A percentile compares a stretch with the other conserved stretches of the same genome.
Conservation (phyloP, 2,329 filamentous ascomycete genomes). For the Fusarium nygamai region DNA sequence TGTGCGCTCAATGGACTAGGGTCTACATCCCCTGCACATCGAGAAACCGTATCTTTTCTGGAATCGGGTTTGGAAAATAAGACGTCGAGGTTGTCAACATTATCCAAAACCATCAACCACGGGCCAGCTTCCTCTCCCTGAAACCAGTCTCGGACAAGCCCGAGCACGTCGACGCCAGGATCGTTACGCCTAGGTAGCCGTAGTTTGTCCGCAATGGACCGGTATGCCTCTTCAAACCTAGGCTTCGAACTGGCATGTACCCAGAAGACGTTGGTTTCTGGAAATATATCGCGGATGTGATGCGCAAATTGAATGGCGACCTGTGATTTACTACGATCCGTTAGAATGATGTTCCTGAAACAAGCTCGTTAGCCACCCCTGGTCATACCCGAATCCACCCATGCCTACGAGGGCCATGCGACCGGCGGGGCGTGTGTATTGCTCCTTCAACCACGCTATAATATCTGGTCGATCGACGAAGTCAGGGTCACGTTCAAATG, state of each 20-base stretch:
- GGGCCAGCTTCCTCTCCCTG: conserved; percentile 34
- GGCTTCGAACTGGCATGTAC: conserved; percentile 48
- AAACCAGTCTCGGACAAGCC: conserved; percentile 46
- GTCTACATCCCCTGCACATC: too few species aligned
- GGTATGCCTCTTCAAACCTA: conserved; percentile 49
- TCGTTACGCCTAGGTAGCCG: conserved; percentile 46
- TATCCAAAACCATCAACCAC: conserved; percentile 39
- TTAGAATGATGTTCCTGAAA: background rate
- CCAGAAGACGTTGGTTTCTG: conserved; percentile 50
- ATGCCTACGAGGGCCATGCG: conserved; percentile 48
- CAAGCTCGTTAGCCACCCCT: too few species aligned
- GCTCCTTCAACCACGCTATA: conserved; percentile 32
- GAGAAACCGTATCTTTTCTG: too few species aligned
- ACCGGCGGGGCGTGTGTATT: conserved; percentile 26
- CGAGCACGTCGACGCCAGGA: conserved; percentile 46
- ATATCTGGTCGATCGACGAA: conserved; percentile 45
- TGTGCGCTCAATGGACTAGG: background rate
- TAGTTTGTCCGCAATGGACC: conserved; percentile 47
- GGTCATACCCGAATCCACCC: conserved; percentile 44
- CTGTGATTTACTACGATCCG: conserved; percentile 36
- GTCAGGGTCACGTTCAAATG: conserved; percentile 46
- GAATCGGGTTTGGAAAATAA: conserved; percentile 22
- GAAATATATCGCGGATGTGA: conserved; percentile 36
- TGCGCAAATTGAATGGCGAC: conserved; percentile 51
- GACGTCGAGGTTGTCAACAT: conserved; percentile 24